A percentile compares a stretch with the other conserved stretches of the same genome.
phyloP scores from a whole-genome alignment of 176 grass and related monocot genomes.

The maize (Zea mays) region Zm-B73-REFERENCE-NAM-5.0 NC_050104.1:139803501-139804000 shows the following conservation, averaged over 20 bases:
- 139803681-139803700: constrained; percentile 7
- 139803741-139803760: constrained; percentile 40
- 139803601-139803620: too few species aligned
- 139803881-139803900: too few species aligned
- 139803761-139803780: constrained; percentile 42
- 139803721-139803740: constrained; percentile 33
- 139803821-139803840: constrained; percentile 54
- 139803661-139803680: not conserved
- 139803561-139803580: not conserved
- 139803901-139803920: too few species aligned
- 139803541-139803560: too few species aligned
- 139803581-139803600: not conserved
- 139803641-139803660: not conserved
- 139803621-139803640: too few species aligned
- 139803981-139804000: too few species aligned
- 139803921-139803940: too few species aligned
- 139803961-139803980: too few species aligned
- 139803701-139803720: not conserved
- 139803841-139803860: constrained; percentile 56
- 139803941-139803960: too few species aligned
- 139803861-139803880: too few species aligned
- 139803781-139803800: constrained; percentile 50
- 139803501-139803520: not conserved
- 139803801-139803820: constrained; percentile 28
- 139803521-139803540: not conserved